Evolutionary conservation across 2,329 filamentous ascomycete species (phyloP), one percentile per base, ranked within the genome.

Genomic region (Cladorrhinum sp.): DNA sequence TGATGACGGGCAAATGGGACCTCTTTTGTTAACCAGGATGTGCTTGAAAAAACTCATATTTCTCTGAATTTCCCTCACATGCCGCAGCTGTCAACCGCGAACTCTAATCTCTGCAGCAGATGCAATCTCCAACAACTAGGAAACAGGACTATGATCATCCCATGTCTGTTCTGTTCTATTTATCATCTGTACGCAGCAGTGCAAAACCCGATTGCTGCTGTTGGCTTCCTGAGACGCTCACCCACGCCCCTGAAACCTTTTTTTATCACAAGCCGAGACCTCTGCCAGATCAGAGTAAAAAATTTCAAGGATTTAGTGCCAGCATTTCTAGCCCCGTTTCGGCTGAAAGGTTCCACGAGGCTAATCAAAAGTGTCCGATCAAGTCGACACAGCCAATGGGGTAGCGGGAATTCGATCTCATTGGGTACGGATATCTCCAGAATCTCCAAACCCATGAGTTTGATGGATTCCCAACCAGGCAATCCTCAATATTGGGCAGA

Each of bases 271-370:
- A 45, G 41, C 41, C 41, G 41, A 45, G n/a, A 41, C 36, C 36
- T 41, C 36, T 4, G 5, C 36, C 41, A 45, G 41, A 45, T 45
- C 41, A 45, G 18, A 3, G n/a, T 20, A 41, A 18, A 52, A 57
- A 60, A 57, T 59, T 55, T 53, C 32, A 48, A 59, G 59, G 36
- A 59, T 60, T 59, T 23, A 24, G 50, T 58, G 51, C 48, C 58
- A 54, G 53, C 38, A 52, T 54, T 54, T 60, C 48, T 61, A 60
- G 62, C 60, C 55, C 57, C 60, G 64, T 63, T n/a, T 66, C 65
- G 65, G 65, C 60, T 66, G 63, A 65, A 66, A 32, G 55, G 62
- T 64, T 61, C 64, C 65, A 66, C 62, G 62, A 64, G 61, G 54
- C 59, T 57, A 59, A 59, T 25, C 52, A 64, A 64, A 63, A 22